Base-by-base conservation (phyloP, 768 basidiomycete species). In the Hericium rajendrae region DNA sequence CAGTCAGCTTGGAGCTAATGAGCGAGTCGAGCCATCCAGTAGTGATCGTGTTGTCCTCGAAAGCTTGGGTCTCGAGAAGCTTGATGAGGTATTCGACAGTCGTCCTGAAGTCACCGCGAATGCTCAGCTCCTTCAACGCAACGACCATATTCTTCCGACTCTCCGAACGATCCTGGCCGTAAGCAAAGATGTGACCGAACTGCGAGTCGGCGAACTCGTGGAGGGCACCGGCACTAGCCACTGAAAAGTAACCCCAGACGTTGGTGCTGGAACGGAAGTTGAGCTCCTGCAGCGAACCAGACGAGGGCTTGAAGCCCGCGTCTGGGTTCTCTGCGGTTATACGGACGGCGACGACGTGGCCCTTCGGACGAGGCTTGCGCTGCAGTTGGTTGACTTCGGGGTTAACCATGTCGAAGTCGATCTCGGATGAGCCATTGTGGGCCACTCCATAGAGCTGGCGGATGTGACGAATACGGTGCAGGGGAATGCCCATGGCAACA, bases 241-340 rank as follows among this genome's bases (percentile, higher is more conserved):
- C 97, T 15, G 97, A 98, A 79, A 99, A 99, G 76, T 99, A 99
- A 60, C 97, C 97, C 97, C 97, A 99, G 48, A 99, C 97, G 61
- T 99, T 99, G 48, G 93, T 97, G 72, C 90, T 97, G 26, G 94
- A 97, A 57, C 97, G 87, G 86, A 99, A 99, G 73, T 98, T 99
- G 64, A 99, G 90, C 69, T 98, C 97, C 70, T 98, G 97, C 15
- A 99, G 77, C 40, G 90, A 88, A 62, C 97, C 97, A 2, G 92
- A 94, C 2, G 97, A 98, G 0, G 97, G 97, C 73, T 99, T 99
- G 81, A 99, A 99, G 4, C 97, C 97, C 10, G 97, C 97, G 67
- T 99, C 97, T 24, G 97, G 97, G 71, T 99, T 99, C 74, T 99
- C 97, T 37, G 94, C 95, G 6, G 97, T 99, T 71, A 99, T 98